Evolutionary conservation across 225 moss, liverwort and hornwort genomes (phyloP), one percentile per base, ranked within the genome.

Genomic region (Pseudoscleropodium purum): DNA sequence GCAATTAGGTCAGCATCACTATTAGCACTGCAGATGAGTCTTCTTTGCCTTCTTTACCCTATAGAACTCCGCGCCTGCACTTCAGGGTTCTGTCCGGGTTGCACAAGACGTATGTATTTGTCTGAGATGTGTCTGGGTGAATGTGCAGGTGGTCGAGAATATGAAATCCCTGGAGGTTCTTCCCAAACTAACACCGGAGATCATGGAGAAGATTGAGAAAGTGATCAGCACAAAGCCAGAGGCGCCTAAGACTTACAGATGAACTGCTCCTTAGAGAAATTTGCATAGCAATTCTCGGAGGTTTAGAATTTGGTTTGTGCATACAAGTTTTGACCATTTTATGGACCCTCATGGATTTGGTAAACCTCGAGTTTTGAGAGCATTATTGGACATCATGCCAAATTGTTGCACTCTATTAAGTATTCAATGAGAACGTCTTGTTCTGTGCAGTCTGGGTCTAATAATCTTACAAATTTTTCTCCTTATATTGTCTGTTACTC

Each of bases 161-260:
- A 96, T 98, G 98, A 98, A 96, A 75, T 84, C 96, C 25, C 85
- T 98, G 91, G 91, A 98, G 75, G 88, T 95, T n/a, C 47, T 97
- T 75, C 97, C 93, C 25, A 96, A 90, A 85, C 80, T 98, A n/a
- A 97, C 96, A 26, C 96, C 96, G 52, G 89, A 94, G 37, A 93
- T 97, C 60, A 52, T 97, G 91, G 93, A 96, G 59, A 96, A 84
- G 85, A 97, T 98, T 83, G 98, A 98, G 78, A 64, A 87, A 45
- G 94, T 96, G 75, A 93, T 96, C 59, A 87, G 92, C 87, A 94
- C 94, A 65, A 97, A 96, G 93, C 95, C 95, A 47, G 94, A 93
- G 65, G 47, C 69, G 52, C 77, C 94, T 15, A 94, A 82, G 62
- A 69, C 93, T 18, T 96, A 90, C 80, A 90, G 94, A 73, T 94